Evolutionary conservation across 768 basidiomycete species (phyloP).

Genomic region (Melanogaster broomeanus): DNA sequence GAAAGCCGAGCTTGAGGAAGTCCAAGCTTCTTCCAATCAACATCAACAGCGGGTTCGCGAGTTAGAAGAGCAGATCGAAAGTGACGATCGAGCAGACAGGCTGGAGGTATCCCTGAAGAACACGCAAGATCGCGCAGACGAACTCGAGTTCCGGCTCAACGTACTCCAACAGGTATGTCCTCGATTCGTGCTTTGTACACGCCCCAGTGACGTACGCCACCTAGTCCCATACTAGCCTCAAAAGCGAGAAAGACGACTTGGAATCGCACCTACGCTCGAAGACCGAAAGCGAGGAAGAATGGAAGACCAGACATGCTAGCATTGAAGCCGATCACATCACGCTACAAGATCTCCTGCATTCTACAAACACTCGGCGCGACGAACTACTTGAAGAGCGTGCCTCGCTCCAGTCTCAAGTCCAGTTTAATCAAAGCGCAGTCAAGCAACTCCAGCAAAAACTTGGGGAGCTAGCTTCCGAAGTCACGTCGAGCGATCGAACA

Average conservation of each 20-base stretch:
- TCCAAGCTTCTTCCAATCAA: conserved; percentile 54
- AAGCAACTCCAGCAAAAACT: conserved; percentile 62
- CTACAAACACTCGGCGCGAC: conserved; percentile 48
- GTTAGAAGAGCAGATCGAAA: conserved; percentile 80
- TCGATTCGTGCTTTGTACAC: background rate
- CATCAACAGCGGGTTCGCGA: conserved; percentile 64
- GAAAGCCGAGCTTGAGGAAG: conserved; percentile 53
- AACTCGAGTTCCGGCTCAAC: conserved; percentile 79
- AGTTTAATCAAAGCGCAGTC: conserved; percentile 46
- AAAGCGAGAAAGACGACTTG: conserved; percentile 60
- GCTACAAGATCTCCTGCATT: conserved; percentile 44
- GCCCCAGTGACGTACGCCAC: background rate
- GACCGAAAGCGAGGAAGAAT: conserved; percentile 46
- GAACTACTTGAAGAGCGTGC: conserved; percentile 50
- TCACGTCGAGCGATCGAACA: conserved; percentile 53
- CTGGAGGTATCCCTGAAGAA: conserved; percentile 74
- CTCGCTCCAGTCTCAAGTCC: conserved; percentile 48
- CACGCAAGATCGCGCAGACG: conserved; percentile 79
- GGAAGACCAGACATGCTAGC: conserved; percentile 48
- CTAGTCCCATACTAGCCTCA: conserved; percentile 59
- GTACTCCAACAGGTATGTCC: conserved; percentile 71
- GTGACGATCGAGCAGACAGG: conserved; percentile 77
- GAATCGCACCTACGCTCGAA: conserved; percentile 46
- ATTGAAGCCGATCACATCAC: conserved; percentile 44
- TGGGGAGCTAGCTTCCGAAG: conserved; percentile 51